Base-by-base conservation (phyloP, 805 yeast species). In the Blastobotrys terrestris region DNA sequence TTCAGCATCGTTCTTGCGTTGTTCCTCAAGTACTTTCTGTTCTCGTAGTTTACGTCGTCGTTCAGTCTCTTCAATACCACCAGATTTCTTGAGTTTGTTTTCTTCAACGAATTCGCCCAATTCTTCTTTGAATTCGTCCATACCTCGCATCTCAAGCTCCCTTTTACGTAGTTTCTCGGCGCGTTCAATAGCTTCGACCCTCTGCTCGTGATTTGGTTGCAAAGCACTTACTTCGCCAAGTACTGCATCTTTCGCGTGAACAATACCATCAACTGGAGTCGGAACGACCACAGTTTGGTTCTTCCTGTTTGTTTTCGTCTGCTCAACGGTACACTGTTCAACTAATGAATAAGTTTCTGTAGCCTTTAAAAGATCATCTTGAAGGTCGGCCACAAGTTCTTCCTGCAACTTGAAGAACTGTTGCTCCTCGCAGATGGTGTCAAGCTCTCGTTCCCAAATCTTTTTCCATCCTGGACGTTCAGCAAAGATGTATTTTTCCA, bases 341-440 rank as follows among this genome's bases (percentile, higher is more conserved):
- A 94, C 91, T 41, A 94, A 72, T 42, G 78, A 79, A 63, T 83
- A 88, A 0, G 97, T 92, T 63, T 90, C 96, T 46, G 75, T 74
- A 1, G 95, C 94, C 60, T 83, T 85, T 20, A 77, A 78, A 31
- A 94, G 69, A 68, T 94, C 99, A 56, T 88, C 94, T 43, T 77
- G 79, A 57, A 94, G 70, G 63, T 92, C 95, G 31, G 75, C 76
- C 1, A 88, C 80, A 51, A 95, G 77, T 55, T 88, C 96, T 61
- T 89, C 97, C 67, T 92, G 97, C 16, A 89, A 76, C 52, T 87
- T 87, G 70, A 91, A 81, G 66, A 89, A 89, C 59, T 92, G 95
- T 67, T 94, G 98, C 63, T 91, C 97, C 62, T 89, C 96, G 58
- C 96, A 85, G 13, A 94, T 92, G 39, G 84, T 84, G 55, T 89